These are phyloP conservation scores for Xerocomus brunneocitrinus DNA, from an alignment of 768 basidiomycete species.

Conservation along the genomic window DNA sequence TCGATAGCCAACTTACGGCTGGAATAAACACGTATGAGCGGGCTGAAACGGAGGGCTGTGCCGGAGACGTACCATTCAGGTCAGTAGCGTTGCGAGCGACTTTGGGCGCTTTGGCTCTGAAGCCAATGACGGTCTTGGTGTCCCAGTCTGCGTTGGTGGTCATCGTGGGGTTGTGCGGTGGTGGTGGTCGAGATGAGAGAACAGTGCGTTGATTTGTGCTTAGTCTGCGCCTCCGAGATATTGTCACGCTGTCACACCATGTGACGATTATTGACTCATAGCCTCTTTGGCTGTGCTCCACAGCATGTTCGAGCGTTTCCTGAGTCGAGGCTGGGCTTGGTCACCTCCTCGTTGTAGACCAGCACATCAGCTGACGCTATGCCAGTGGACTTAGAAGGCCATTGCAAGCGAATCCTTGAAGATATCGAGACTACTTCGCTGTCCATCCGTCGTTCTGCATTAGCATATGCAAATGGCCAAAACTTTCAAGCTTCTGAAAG, in stretches of 20 bases:
- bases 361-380: not conserved
- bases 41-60: not conserved
- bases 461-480: not conserved
- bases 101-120: conserved; percentile 57
- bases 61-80: conserved; percentile 41
- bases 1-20: conserved; percentile 48
- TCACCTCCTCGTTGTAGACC: no score
- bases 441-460: not conserved
- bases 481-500: not conserved
- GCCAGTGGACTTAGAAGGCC: no score
- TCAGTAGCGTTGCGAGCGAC: conserved; percentile 59
- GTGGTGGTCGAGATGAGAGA: conserved; percentile 14
- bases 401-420: not conserved
- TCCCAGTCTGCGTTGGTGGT: conserved; percentile 67
- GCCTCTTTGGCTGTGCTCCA: no score
- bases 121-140: conserved; percentile 65
- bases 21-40: conserved; percentile 14
- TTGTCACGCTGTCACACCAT: not conserved
- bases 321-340: no score
- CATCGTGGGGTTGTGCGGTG: conserved; percentile 15
- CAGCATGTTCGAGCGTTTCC: no score
- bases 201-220: no score
- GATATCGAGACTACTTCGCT: not conserved
- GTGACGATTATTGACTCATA: no score
- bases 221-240: not conserved